Percentiles rank a stretch among this genome's conserved stretches.
phyloP scores from a whole-genome alignment of 1,139 yeast genomes.

The Pneumocystis sp. region DNA sequence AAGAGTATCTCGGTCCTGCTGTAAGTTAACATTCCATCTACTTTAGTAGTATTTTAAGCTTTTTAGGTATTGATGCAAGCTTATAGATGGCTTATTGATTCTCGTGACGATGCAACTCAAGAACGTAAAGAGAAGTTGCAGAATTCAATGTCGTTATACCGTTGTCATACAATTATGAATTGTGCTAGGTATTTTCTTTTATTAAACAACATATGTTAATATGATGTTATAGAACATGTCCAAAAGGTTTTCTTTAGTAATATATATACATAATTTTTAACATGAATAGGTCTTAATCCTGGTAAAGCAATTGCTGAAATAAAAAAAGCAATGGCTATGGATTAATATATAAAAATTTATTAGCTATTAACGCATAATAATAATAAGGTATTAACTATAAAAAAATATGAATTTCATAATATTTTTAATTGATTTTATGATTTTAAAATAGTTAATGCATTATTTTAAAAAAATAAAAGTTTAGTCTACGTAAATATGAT shows the following conservation, averaged over 20 bases:
- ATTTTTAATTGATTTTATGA: no score
- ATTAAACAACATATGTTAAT: slow-evolving; percentile 27
- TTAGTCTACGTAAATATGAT: no score
- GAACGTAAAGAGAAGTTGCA: slow-evolving; percentile 79
- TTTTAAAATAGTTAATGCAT: neutral
- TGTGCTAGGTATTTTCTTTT: slow-evolving; percentile 5
- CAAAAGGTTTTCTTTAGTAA: slow-evolving; percentile 55
- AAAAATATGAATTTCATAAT: neutral
- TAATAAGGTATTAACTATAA: neutral
- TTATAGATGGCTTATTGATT: slow-evolving; percentile 95
- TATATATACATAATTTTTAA: neutral
- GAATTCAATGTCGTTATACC: slow-evolving; percentile 92
- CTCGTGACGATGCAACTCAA: slow-evolving; percentile 81
- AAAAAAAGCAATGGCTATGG: slow-evolving; percentile 81
- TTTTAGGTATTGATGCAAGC: slow-evolving; percentile 98
- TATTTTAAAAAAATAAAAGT: no score
- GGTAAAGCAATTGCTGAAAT: slow-evolving; percentile 96
- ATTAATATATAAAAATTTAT: slow-evolving; percentile 23
- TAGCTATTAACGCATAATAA: neutral
- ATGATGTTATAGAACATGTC: slow-evolving; percentile 95
- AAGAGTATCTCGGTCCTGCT: slow-evolving; percentile 96
- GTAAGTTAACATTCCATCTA: slow-evolving; percentile 97
- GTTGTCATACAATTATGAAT: slow-evolving; percentile 65
- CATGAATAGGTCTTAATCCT: slow-evolving; percentile 41
- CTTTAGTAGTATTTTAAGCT: slow-evolving; percentile 33